Evolutionary conservation across 371 early-diverging fungal genomes (phyloP), one percentile per base, ranked within the genome.

Genomic region (Coemansia sp.): DNA sequence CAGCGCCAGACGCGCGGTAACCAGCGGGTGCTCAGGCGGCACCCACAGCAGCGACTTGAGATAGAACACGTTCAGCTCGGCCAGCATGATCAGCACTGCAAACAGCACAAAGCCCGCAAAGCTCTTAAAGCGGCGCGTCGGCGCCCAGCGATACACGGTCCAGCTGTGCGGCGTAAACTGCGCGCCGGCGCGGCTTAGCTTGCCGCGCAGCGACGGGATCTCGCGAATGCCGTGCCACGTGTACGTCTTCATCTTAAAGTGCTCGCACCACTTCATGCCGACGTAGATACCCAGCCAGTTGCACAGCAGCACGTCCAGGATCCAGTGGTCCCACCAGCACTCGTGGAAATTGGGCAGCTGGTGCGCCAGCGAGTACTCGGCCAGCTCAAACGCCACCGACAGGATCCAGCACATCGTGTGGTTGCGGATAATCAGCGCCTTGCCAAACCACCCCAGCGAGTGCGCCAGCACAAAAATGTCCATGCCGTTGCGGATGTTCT

Each of bases 311-410:
- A 98, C 96, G 82, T 98, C 98, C 49, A 98, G 77, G 57, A 98
- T 89, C 98, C 98, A 98, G 78, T 98, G 97, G 83, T 98, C 97
- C 97, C 97, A 98, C 97, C 97, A 98, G 79, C 98, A 98, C 82
- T 98, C 98, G 39, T 93, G 92, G 83, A 98, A 98, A 79, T 98
- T 98, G 59, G 94, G 91, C 71, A 97, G 83, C 75, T 97, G 97
- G 78, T 97, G 96, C 66, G 90, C 84, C 50, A 98, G 82, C 52
- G 95, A 90, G 79, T 98, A 98, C 75, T 98, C 98, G 81, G 92
- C 84, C 38, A 97, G 78, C 78, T 98, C 98, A 77, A 98, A 98
- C 66, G 93, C 83, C 50, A 98, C 76, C 0, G 94, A 93, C 55
- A 97, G 72, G 55, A 96, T 93, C 97, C 97, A 97, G 79, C 95